Evolutionary conservation across 2,329 filamentous ascomycete genomes (phyloP), one percentile per base, ranked within the genome.

Genomic region (Penicillium sp.): DNA sequence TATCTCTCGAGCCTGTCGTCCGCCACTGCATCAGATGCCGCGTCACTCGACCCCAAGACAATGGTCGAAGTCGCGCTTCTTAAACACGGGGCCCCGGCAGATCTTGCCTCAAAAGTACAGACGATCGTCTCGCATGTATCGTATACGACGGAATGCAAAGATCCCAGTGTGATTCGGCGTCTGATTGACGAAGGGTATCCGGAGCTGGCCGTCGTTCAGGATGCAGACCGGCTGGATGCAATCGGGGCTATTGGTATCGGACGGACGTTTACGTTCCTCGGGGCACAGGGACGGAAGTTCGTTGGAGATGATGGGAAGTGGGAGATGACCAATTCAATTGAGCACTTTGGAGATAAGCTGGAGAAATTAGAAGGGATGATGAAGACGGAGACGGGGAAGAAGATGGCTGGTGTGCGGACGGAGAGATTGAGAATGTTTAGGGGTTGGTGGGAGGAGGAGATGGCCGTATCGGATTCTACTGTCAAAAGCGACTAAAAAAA

Each of bases 171-270:
- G 10, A 82, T 88, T 7, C 68, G 67, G n/a, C 67, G 71, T 1
- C 73, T 90, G n/a, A 73, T 94, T n/a, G 64, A 63, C 5, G 57
- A 61, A 6, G 62, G 62, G 3, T 74, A 86, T 64, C 87, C 87
- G 1, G 88, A 93, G 66, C 73, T 93, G 27, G 89, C 81, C 0
- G 80, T 95, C 39, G 89, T 96, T 26, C 90, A 96, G 70, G 91
- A 96, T 67, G 90, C 90, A 3, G 91, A 96, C 71, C 77, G 90
- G 6, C 74, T 97, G n/a, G 91, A 97, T 69, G 87, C 89, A 3
- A 83, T 96, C 40, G 91, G 90, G 1, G 88, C 87, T 0, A 80
- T 96, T 24, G 91, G 91, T 0, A 84, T 95, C 46, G 90, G 81
- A 2, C 75, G 91, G 35, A 81, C 80, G 32, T 90, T 93, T 65